phyloP scores from a whole-genome alignment of 106 monocot genomes.

The Apostasia shenzhenica region DNA sequence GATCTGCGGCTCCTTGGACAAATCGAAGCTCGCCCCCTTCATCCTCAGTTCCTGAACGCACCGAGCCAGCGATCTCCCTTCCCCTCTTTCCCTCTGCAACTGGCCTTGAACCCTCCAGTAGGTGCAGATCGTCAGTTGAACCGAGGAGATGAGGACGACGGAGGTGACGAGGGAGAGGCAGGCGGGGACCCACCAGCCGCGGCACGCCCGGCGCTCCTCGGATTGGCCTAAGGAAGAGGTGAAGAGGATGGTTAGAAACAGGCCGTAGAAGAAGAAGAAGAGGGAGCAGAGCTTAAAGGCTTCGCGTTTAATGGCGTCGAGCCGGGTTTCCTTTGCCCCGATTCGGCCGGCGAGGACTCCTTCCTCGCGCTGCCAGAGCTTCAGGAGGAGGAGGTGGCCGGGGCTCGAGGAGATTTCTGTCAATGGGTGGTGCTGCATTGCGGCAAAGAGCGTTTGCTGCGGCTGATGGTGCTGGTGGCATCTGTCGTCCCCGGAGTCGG shows the following conservation, averaged over 20 bases:
- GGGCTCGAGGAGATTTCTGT: slow-evolving; percentile 72
- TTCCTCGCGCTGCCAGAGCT: slow-evolving; percentile 80
- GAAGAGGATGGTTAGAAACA: slow-evolving; percentile 72
- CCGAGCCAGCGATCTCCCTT: slow-evolving; percentile 56
- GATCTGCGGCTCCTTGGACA: slow-evolving; percentile 44
- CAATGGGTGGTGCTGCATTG: slow-evolving; percentile 50
- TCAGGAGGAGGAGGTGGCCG: slow-evolving; percentile 88
- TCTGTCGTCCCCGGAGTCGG: not conserved
- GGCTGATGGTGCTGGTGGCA: not conserved
- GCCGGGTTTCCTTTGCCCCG: slow-evolving; percentile 35
- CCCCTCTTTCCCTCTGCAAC: slow-evolving; percentile 44
- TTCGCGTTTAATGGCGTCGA: slow-evolving; percentile 44
- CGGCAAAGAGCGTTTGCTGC: not conserved
- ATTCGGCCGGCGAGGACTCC: slow-evolving; percentile 32
- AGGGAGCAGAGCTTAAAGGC: slow-evolving; percentile 73
- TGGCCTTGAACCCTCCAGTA: slow-evolving; percentile 42
- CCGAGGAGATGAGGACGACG: slow-evolving; percentile 36
- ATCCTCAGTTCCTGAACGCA: slow-evolving; percentile 78
- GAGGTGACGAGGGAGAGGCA: slow-evolving; percentile 57
- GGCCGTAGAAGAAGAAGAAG: slow-evolving; percentile 81
- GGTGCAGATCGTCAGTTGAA: slow-evolving; percentile 39
- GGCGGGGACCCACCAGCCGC: slow-evolving; percentile 64
- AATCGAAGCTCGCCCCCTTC: slow-evolving; percentile 82
- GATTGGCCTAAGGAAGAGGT: slow-evolving; percentile 19
- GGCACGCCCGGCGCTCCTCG: slow-evolving; percentile 3